These are phyloP conservation scores for Penicillium sp. DNA, from an alignment of 2,329 filamentous ascomycete species.

Conservation along the genomic window DNA sequence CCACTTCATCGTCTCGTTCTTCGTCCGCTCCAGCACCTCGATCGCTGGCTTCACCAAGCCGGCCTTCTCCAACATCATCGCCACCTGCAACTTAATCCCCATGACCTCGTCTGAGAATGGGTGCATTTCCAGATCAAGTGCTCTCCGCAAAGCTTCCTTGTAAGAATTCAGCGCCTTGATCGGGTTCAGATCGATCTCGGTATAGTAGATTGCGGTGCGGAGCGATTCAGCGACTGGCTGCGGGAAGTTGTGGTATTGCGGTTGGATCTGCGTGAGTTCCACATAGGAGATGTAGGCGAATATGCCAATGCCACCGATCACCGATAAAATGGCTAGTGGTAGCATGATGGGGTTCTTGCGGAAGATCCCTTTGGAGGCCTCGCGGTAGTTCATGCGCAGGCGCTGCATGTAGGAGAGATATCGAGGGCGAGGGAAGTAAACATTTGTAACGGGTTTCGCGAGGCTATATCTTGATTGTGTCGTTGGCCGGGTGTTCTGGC, in stretches of 20 bases:
- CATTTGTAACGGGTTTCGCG: neutral
- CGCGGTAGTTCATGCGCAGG: slow-evolving; percentile 31
- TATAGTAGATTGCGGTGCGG: slow-evolving; percentile 80
- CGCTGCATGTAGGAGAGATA: slow-evolving; percentile 28
- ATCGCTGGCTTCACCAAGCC: slow-evolving; percentile 66
- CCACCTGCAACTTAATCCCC: slow-evolving; percentile 79
- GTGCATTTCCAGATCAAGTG: slow-evolving; percentile 70
- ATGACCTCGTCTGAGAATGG: slow-evolving; percentile 87
- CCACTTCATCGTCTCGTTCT: slow-evolving; percentile 58
- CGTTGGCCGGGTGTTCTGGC: slow-evolving; percentile 15
- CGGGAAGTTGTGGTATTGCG: slow-evolving; percentile 43
- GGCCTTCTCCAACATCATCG: slow-evolving; percentile 73
- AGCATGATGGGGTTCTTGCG: slow-evolving; percentile 43
- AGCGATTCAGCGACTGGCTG: slow-evolving; percentile 55
- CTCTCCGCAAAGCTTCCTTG: slow-evolving; percentile 68
- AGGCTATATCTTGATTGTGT: slow-evolving; percentile 4
- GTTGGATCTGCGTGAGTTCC: slow-evolving; percentile 41
- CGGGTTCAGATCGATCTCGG: slow-evolving; percentile 69
- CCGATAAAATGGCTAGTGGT: slow-evolving; percentile 39
- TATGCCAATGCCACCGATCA: slow-evolving; percentile 31
- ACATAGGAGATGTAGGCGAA: slow-evolving; percentile 43
- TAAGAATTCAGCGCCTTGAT: slow-evolving; percentile 79
- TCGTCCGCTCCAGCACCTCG: slow-evolving; percentile 72
- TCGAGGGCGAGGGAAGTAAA: slow-evolving; percentile 15
- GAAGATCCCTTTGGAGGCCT: slow-evolving; percentile 39